Evolutionary conservation across 2,329 filamentous ascomycete genomes (phyloP).

Genomic region (Ceratocystis alfenasii): DNA sequence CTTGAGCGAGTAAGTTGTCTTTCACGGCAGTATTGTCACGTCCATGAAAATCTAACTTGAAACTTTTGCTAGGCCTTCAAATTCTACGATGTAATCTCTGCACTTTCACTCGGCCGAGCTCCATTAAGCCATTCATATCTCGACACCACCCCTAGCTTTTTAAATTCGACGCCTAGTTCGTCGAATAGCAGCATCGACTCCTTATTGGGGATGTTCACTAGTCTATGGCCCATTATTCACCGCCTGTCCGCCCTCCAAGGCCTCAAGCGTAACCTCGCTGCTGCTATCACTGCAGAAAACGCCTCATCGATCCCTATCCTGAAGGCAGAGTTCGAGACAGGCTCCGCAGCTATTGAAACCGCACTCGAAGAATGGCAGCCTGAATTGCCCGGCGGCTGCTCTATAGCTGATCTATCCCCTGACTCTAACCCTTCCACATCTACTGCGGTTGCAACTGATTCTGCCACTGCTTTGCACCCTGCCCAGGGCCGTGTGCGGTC

Average conservation of each 20-base stretch:
- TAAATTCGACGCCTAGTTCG: constrained; percentile 34
- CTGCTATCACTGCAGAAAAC: constrained; percentile 34
- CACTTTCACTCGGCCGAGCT: constrained; percentile 47
- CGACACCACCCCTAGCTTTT: constrained; percentile 38
- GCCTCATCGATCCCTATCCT: constrained; percentile 37
- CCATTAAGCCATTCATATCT: constrained; percentile 37
- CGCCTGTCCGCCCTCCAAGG: constrained; percentile 44
- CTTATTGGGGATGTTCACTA: constrained; percentile 49
- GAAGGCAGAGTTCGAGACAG: constrained; percentile 39
- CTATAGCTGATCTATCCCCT: constrained; percentile 22
- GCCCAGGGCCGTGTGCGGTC: constrained; percentile 39
- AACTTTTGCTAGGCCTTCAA: constrained; percentile 41
- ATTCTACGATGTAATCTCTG: constrained; percentile 54
- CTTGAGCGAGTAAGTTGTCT: constrained; percentile 41
- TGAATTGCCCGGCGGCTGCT: constrained; percentile 34
- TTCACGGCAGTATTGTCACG: background rate
- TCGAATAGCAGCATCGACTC: constrained; percentile 42
- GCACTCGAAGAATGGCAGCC: constrained; percentile 47
- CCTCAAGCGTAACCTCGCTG: constrained; percentile 41
- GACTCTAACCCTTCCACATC: constrained; percentile 14
- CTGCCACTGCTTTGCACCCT: constrained; percentile 18
- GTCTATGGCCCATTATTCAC: constrained; percentile 52
- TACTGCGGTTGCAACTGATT: background rate
- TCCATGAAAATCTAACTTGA: background rate
- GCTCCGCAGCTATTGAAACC: constrained; percentile 43